Evolutionary conservation across 495 filamentous ascomycete species (phyloP), one percentile per base, ranked within the genome.

Genomic region (Hypoxylon crocopeplum): DNA sequence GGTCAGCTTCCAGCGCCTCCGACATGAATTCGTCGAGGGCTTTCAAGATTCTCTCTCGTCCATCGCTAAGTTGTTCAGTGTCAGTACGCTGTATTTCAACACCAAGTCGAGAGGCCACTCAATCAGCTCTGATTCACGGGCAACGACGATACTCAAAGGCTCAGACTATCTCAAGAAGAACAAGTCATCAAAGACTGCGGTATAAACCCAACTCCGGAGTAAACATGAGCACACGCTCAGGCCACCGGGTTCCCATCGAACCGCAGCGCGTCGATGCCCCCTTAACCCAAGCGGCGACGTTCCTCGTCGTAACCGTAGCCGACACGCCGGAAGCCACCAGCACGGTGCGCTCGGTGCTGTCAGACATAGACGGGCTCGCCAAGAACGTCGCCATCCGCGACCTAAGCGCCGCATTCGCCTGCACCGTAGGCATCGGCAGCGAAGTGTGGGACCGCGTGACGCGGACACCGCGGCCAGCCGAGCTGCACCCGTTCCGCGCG

Each of bases 381-480:
- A 85, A 85, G 56, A 84, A 82, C 47, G 77, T 85, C 25, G 60
- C 77, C 5, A 77, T 84, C 29, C 80, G 82, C 27, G 81, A 84
- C 42, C 72, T 77, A 3, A 66, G 49, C 11, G 75, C 79, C 16
- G 66, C 66, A 13, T 82, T 85, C 56, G 66, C 79, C 20, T 83
- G 80, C 56, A 81, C 80, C 1, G 79, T 81, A 8, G 82, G 81
- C 44, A 82, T 85, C 36, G 81, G 82, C 39, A 77, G 75, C 50
- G 56, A 69, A 13, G 71, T 75, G 30, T 85, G 82, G 81, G 74
- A 80, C 50, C 48, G 56, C 0, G 38, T 85, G 15, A 80, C 75
- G 1, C 53, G 63, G 1, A 68, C 78, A 0, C 77, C 78, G 7
- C 74, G 72, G 4, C 81, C 82, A 2, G 41, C 70, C 2, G 81